Evolutionary conservation across 1,139 yeast species (phyloP), one percentile per base, ranked within the genome.

Genomic region (Pichia sp.): DNA sequence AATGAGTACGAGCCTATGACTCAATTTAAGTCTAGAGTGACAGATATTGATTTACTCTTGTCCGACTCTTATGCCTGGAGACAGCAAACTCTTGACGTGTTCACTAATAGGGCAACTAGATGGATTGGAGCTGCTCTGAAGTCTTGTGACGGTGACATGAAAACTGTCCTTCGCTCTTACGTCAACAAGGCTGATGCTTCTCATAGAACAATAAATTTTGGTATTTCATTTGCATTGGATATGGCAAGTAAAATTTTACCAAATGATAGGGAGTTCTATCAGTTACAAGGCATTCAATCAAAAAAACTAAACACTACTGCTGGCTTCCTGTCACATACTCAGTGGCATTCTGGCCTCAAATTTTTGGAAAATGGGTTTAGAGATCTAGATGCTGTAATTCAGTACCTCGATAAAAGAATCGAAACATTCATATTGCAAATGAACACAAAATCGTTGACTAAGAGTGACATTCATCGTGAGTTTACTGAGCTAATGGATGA

Each of bases 151-250:
- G 80, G 81, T 55, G 97, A 92, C 64, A 78, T 87, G 67, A 90
- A 88, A 69, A 82, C 90, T 54, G 75, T 92, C 62, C 75, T 93
- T 54, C 89, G 88, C 64, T 77, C 87, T 1, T 93, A 93, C 65
- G 80, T 90, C 11, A 77, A 90, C 4, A 76, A 71, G 36, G 67
- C 72, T 30, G 76, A 64, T 46, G 56, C 59, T 11, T 55, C 59
- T 41, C 61, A 57, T 40, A 61, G 63, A 55, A 56, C 59, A 4
- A 78, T 88, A 45, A 85, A 87, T 56, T 84, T 80, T 66, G 98
- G 97, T 46, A 85, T 88, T 54, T 85, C 95, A 0, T 89, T 93
- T 75, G 98, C 98, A 0, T 73, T 90, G 59, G 95, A 89, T 62
- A 80, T 90, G 84, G 95, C 96, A 1, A 93, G 95, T 2, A 70